phyloP scores from a whole-genome alignment of 495 filamentous ascomycete genomes.

The Cercophora newfieldiana region DNA sequence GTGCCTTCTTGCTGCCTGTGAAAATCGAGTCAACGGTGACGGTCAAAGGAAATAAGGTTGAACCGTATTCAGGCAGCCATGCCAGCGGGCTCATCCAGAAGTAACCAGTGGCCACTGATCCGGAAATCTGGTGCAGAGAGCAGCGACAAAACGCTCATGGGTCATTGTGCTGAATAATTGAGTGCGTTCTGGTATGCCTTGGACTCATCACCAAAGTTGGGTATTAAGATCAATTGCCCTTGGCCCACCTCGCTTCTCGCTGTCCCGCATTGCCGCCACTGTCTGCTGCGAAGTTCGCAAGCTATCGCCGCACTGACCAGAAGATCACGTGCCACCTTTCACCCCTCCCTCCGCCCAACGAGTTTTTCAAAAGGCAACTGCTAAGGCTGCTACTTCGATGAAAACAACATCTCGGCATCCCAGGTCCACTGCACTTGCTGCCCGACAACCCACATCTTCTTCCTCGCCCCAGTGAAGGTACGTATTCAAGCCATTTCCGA shows the following conservation, averaged over 20 bases:
- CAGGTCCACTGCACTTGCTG: slow-evolving; percentile 33
- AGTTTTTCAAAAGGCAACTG: slow-evolving; percentile 37
- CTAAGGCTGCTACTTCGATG: slow-evolving; percentile 35
- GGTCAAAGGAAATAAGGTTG: neutral
- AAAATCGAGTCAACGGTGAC: neutral
- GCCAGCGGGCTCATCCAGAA: neutral
- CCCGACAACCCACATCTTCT: slow-evolving; percentile 28
- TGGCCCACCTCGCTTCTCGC: neutral
- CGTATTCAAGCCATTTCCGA: slow-evolving; percentile 15
- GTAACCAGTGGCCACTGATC: neutral
- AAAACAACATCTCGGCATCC: slow-evolving; percentile 34
- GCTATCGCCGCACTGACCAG: too few species aligned
- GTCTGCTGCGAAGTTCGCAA: slow-evolving; percentile 22
- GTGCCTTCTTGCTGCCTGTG: neutral
- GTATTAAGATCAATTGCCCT: neutral
- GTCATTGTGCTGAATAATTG: neutral
- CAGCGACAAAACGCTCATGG: neutral
- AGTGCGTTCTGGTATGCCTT: neutral
- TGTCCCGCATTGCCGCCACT: slow-evolving; percentile 1
- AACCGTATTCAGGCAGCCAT: neutral
- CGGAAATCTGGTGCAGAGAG: neutral
- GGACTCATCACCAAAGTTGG: neutral
- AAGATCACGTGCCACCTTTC: slow-evolving; percentile 29
- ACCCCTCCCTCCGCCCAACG: slow-evolving; percentile 39
- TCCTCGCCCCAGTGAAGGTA: slow-evolving; percentile 26